Base-by-base conservation (phyloP, 2,329 filamentous ascomycete species). In the Coccinonectria pachysandricola region DNA sequence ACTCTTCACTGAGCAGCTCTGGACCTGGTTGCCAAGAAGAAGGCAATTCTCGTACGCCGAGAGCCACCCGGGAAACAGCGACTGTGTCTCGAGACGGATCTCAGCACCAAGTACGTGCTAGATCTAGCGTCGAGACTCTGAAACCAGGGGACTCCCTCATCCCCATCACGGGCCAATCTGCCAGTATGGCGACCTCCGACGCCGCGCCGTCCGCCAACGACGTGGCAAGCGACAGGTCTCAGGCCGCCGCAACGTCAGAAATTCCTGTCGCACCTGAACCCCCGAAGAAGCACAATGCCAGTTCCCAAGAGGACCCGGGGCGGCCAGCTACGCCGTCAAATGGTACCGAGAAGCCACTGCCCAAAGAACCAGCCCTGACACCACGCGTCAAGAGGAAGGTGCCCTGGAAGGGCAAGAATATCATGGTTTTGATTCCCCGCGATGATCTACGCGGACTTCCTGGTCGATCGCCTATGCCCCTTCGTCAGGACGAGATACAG, bases 341-440 rank as follows among this genome's bases (percentile, higher is more conserved):
- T 29, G 42, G 41, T 18, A 42, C 36, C 7, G 47, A 55, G 11
- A 60, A 54, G 36, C 46, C 51, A 21, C 37, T 57, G 9, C 51
- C 56, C 2, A 58, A 56, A 27, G 57, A 58, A 14, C 47, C 55
- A 3, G 17, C 9, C 8, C 50, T 57, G 23, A 69, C 69, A 5
- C 71, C 71, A n/a, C 60, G 71, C 8, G 37, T 71, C 6, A 82
- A 70, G 56, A 86, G 81, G 50, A 83, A 78, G 55, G 63, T 87
- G 3, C 65, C 68, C 23, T 86, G 80, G 79, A 79, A 69, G 45
- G 78, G 77, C 31, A 86, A 84, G 57, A 75, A 72, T 32, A 83
- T 84, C 27, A 54, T 82, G 42, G 75, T 87, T 21, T 60, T 76
- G 14, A 56, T 87, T 12, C 82, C 81, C 5, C 59, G 68, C 23